Conservation (phyloP, 306 rosid genomes). For the Albizia julibrissin region DNA sequence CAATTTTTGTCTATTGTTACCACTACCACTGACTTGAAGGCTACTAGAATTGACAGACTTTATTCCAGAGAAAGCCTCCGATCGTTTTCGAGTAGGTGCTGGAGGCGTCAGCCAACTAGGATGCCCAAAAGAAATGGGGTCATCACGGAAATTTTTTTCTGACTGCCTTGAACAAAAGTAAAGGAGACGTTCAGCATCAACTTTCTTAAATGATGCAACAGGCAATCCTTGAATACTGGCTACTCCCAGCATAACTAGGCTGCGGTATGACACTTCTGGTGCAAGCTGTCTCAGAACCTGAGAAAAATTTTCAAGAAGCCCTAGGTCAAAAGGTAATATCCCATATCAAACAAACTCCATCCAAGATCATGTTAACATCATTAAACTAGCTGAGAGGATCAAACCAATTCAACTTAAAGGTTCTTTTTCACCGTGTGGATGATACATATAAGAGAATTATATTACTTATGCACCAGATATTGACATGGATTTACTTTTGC, state of each 20-base stretch:
- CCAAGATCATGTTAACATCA: background rate
- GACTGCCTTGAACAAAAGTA: slow-evolving; percentile 63
- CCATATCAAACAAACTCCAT: background rate
- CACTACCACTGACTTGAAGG: slow-evolving; percentile 30
- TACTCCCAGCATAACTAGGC: slow-evolving; percentile 83
- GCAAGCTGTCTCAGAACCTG: slow-evolving; percentile 97
- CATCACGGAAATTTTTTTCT: slow-evolving; percentile 37
- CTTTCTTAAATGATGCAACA: slow-evolving; percentile 84
- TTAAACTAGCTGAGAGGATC: slow-evolving; percentile 12
- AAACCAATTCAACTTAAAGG: slow-evolving; percentile 19
- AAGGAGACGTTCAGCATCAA: slow-evolving; percentile 85
- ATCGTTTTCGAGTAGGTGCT: slow-evolving; percentile 72
- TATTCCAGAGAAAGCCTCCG: slow-evolving; percentile 47
- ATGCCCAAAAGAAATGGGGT: slow-evolving; percentile 45
- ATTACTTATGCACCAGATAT: slow-evolving; percentile 3
- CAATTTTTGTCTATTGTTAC: slow-evolving; percentile 58
- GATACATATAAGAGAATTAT: background rate
- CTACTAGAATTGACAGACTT: slow-evolving; percentile 35
- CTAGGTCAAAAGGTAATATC: slow-evolving; percentile 23
- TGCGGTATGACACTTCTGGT: slow-evolving; percentile 77
- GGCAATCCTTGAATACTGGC: slow-evolving; percentile 94
- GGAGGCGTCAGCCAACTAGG: slow-evolving; percentile 91
- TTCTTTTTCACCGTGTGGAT: background rate
- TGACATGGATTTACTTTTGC: slow-evolving; percentile 6
- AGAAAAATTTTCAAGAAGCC: slow-evolving; percentile 32